Evolutionary conservation across 345 rosid genomes (phyloP).

Genomic region (Populus pruinosa): DNA sequence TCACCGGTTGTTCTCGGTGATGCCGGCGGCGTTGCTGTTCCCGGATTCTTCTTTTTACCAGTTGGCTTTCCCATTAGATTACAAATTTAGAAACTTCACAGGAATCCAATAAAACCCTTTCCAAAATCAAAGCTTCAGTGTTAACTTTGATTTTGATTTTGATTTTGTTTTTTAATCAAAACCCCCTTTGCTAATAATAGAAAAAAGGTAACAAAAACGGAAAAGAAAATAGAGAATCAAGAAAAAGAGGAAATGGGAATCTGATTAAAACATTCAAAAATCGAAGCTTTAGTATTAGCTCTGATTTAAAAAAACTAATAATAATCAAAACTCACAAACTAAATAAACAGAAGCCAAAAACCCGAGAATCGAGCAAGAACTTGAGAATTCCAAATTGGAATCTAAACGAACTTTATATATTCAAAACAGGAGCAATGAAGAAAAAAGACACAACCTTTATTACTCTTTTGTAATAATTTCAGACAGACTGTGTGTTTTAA

Average conservation of each 20-base stretch:
- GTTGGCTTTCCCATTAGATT: slow-evolving; percentile 82
- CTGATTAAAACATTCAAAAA: background rate
- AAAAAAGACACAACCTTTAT: background rate
- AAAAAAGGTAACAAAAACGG: background rate
- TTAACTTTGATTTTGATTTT: slow-evolving; percentile 5
- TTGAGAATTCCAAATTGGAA: background rate
- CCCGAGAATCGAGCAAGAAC: background rate
- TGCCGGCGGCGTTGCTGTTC: slow-evolving; percentile 25
- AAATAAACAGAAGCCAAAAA: background rate
- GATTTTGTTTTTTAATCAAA: background rate
- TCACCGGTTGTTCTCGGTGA: slow-evolving; percentile 42
- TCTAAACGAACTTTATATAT: background rate
- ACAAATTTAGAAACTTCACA: background rate
- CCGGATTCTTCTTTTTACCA: slow-evolving; percentile 72
- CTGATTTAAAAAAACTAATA: background rate
- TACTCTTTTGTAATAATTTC: background rate
- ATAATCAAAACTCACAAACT: background rate
- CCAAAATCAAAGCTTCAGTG: slow-evolving; percentile 2
- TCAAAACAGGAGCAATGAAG: background rate
- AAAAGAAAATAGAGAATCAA: background rate
- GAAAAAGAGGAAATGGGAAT: background rate
- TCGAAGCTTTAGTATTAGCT: background rate
- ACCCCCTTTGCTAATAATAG: background rate
- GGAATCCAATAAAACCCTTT: background rate
- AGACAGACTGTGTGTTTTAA: background rate